Base-by-base conservation (phyloP, 805 yeast genomes). In the Pichia membranifaciens region DNA sequence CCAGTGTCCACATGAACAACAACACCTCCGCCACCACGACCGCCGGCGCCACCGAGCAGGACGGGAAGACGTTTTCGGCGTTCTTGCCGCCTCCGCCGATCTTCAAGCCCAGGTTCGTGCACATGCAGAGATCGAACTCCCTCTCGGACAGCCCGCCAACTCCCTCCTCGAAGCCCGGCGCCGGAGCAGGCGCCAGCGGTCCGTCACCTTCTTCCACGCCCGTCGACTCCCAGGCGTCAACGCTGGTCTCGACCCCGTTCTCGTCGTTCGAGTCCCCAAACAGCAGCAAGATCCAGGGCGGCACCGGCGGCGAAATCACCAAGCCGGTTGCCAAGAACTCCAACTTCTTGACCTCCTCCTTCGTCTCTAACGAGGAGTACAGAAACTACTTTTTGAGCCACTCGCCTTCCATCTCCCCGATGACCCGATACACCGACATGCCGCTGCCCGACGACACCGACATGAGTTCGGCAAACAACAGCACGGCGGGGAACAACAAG, bases 1-100 rank as follows among this genome's bases (percentile, higher is more conserved):
- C 41, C 38, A 18, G 17, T 12, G 23, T 13, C 39, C 6, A 16
- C 37, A 41, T 28, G 10, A 4, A 3, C 36, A 42, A 5, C 20
- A 8, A 42, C 20, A 28, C 15, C 10, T 5, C n/a, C 39, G 33
- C 10, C 29, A 25, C 29, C 10, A 10, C 7, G 10, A 7, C 7
- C 29, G 10, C 29, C 29, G 7, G 10, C 7, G 7, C 18, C 32
- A 28, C 35, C 50, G 44, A 44, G 45, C 16, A 15, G 3, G 13
- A 33, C n/a, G 22, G 25, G 10, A 25, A 25, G 29, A 25, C 29
- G 29, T 33, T 33, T 9, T 25, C 35, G 3, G 43, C 58, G 9
- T 50, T 60, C 28, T 49, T 73, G 3, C 78, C 78, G 7, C 68
- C 73, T 5, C 77, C 77, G 1, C 78, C 78, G 2, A 66, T 70